Base-by-base conservation (phyloP, 352 stramenopile species). In the Globisporangium splendens region DNA sequence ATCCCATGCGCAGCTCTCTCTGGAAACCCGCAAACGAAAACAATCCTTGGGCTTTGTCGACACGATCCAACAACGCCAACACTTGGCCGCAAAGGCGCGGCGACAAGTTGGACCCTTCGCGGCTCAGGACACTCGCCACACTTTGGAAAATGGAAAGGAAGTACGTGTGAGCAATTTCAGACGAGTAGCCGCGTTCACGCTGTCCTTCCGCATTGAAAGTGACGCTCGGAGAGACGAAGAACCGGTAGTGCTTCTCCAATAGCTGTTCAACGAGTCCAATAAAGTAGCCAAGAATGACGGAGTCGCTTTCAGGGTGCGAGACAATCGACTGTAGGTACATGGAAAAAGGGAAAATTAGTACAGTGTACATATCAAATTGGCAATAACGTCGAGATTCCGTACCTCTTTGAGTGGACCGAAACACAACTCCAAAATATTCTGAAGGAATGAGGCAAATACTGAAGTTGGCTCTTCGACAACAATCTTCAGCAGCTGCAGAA, bases 391-490 rank as follows among this genome's bases (percentile, higher is more conserved):
- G 28, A 35, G 28, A 35, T 35, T 35, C 28, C 3, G 28, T 63
- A 93, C 81, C 76, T 93, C 79, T 64, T 91, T 89, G 15, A 93
- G 63, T 14, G 79, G 78, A 1, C 81, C 81, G 49, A 89, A 91
- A 51, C 83, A 93, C 52, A 93, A 41, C 5, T 93, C 83, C 10
- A 93, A 62, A 35, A 89, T 89, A 49, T 75, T 91, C 22, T 86
- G 76, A 35, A 93, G 64, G 46, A 93, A 90, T 0, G 78, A 83
- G 11, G 77, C 69, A 47, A 91, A 90, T 13, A 88, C 77, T 0
- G 81, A 69, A 7, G 83, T 91, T 4, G 78, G 79, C 38, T 93
- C 83, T 46, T 89, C 83, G 0, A 93, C 76, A 28, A 93, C 75
- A 52, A 91, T 89, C 55, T 77, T 80, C 49, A 93, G 59, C 8